These are phyloP conservation scores for Epithemia pelagica DNA, from an alignment of 108 stramenopile species.

Conservation along the genomic window DNA sequence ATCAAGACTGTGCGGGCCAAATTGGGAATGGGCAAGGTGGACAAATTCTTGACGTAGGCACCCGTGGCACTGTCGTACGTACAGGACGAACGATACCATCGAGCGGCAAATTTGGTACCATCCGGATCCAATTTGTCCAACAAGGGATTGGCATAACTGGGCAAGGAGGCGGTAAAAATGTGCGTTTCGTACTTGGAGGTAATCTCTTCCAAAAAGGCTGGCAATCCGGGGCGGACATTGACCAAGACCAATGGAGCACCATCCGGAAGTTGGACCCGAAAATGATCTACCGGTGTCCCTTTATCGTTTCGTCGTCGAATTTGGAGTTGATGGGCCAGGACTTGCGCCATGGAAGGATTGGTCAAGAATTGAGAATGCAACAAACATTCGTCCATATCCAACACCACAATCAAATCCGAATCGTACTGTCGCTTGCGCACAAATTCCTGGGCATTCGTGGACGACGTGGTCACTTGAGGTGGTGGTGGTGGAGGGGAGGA, in stretches of 20 bases:
- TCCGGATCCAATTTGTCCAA: slow-evolving; percentile 90
- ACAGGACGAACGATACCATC: slow-evolving; percentile 91
- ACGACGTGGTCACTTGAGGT: not conserved
- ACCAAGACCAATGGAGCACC: slow-evolving; percentile 84
- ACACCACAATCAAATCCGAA: slow-evolving; percentile 86
- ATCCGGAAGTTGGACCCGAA: slow-evolving; percentile 68
- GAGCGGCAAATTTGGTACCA: slow-evolving; percentile 63
- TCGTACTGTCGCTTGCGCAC: slow-evolving; percentile 26
- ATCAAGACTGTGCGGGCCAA: slow-evolving; percentile 85
- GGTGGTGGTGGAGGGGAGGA: not conserved
- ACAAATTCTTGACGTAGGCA: slow-evolving; percentile 80
- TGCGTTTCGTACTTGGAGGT: slow-evolving; percentile 84
- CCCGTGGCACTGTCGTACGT: slow-evolving; percentile 43
- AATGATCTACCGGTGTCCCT: slow-evolving; percentile 38
- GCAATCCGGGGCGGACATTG: slow-evolving; percentile 91
- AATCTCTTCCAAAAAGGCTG: slow-evolving; percentile 76
- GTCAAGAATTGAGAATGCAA: slow-evolving; percentile 93
- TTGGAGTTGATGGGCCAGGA: slow-evolving; percentile 45
- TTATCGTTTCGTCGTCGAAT: slow-evolving; percentile 29
- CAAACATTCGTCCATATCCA: slow-evolving; percentile 98
- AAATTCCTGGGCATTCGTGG: not conserved
- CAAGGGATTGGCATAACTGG: slow-evolving; percentile 92
- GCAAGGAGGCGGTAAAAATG: slow-evolving; percentile 96
- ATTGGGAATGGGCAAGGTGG: slow-evolving; percentile 9
- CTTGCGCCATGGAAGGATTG: slow-evolving; percentile 26